A percentile compares a stretch with the other conserved stretches of the same genome.
These are phyloP conservation scores for Sanghuangporus sanghuang DNA, from an alignment of 1,284 basidiomycete genomes.

Conservation along the genomic window DNA sequence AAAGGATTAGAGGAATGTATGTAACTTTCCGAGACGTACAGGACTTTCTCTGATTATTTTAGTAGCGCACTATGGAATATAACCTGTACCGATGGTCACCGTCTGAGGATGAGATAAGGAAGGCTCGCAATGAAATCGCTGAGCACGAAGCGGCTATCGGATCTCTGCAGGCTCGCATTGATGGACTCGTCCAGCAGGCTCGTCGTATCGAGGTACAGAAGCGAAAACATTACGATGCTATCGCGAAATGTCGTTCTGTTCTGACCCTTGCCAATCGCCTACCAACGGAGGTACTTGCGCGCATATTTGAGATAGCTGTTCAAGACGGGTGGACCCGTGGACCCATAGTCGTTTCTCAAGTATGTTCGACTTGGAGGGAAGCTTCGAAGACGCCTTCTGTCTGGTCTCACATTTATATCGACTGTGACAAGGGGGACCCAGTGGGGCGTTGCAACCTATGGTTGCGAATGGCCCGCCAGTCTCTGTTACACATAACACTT, in stretches of 20 bases:
- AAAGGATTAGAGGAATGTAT: no score
- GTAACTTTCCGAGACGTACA: not conserved
- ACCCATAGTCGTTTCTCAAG: constrained; percentile 51
- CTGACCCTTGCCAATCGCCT: constrained; percentile 52
- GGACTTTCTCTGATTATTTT: not conserved
- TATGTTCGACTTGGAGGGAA: constrained; percentile 55
- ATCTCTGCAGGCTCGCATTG: constrained; percentile 1
- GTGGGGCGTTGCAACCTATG: constrained; percentile 27
- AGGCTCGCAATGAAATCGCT: constrained; percentile 13
- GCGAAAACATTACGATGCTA: constrained; percentile 34
- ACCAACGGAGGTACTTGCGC: constrained; percentile 49
- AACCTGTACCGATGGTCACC: constrained; percentile 10
- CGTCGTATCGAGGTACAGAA: constrained; percentile 41
- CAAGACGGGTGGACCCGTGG: constrained; percentile 48
- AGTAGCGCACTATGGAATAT: not conserved
- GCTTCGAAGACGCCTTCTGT: constrained; percentile 46
- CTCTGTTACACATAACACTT: constrained; percentile 13
- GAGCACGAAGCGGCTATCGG: constrained; percentile 8
- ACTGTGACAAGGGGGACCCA: constrained; percentile 41
- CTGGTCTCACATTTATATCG: constrained; percentile 54
- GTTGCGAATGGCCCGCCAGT: constrained; percentile 16
- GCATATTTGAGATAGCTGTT: constrained; percentile 48
- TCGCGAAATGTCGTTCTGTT: constrained; percentile 41
- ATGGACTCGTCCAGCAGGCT: constrained; percentile 33
- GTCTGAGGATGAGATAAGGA: constrained; percentile 8